Base-by-base conservation (phyloP, 2,329 filamentous ascomycete species). In the Teratosphaeria epicoccoides region DNA sequence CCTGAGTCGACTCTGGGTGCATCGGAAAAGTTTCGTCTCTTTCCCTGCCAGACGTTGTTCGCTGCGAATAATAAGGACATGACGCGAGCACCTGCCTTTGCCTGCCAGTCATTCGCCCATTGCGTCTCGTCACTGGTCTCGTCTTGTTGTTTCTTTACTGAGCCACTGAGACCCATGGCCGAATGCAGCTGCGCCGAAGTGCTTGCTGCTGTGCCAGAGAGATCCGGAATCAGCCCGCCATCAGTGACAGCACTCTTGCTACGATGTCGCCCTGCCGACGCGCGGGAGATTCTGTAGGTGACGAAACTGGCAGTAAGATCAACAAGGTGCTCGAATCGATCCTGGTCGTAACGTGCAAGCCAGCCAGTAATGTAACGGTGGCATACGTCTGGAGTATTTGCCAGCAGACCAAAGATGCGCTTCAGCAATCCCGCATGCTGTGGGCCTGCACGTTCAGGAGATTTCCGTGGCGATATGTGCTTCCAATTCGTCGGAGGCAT, bases 71-170 rank as follows among this genome's bases (percentile, higher is more conserved):
- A 68, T 22, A 95, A 68, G 9, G 86, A 82, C 75, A 95, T 84
- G 2, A 94, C 81, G 59, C 84, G 83, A 2, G 88, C 84, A 6
- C 85, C 85, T 10, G 87, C 87, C 65, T 82, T 85, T 52, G 95
- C 81, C 67, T 95, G 89, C 90, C 90, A 96, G 63, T 95, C 90
- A 53, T 91, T 87, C 20, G 78, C 76, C 65, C 93, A 94, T 0
- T 81, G 70, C 24, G 73, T 70, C 40, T 72, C 70, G 26, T 79
- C 76, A 49, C 79, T 58, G 7, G 79, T 20, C 73, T 67, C 62
- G 77, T 80, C 63, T 79, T 55, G 82, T 10, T 73, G 70, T 63
- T 56, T 71, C 66, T 64, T 72, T 2, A 73, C 62, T 29, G 73
- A 69, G 2, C 73, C 70, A 20, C 73, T 69, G 44, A 76, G 68